These are phyloP conservation scores for Suillus brevipes DNA, from an alignment of 768 basidiomycete genomes.

Conservation along the genomic window DNA sequence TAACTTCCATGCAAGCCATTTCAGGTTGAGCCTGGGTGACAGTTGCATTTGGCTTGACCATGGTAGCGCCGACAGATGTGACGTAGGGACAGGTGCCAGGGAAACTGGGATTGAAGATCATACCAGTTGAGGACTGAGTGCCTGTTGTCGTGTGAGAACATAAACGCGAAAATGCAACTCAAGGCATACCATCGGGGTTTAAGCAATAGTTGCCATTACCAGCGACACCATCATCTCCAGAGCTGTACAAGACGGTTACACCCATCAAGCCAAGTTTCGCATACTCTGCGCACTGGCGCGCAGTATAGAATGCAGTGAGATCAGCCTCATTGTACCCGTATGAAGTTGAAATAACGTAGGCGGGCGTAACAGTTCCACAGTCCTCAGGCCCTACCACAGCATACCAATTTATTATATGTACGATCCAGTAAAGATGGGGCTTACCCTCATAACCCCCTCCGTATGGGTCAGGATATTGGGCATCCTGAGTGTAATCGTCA, in stretches of 20 bases:
- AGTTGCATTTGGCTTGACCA: slow-evolving; percentile 36
- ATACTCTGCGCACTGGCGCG: slow-evolving; percentile 47
- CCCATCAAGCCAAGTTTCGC: slow-evolving; percentile 44
- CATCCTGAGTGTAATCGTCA: slow-evolving; percentile 40
- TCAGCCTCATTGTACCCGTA: slow-evolving; percentile 42
- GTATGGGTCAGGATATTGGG: slow-evolving; percentile 34
- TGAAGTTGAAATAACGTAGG: slow-evolving; percentile 46
- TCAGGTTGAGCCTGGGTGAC: slow-evolving; percentile 29
- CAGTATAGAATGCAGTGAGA: slow-evolving; percentile 36
- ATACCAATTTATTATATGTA: background rate
- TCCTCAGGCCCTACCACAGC: slow-evolving; percentile 17
- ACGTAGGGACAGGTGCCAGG: slow-evolving; percentile 45
- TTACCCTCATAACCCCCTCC: slow-evolving; percentile 25
- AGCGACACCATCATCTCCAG: slow-evolving; percentile 35
- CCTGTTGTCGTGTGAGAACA: slow-evolving; percentile 10
- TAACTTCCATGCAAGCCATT: slow-evolving; percentile 30
- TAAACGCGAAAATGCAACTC: background rate
- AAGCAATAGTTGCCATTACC: slow-evolving; percentile 34
- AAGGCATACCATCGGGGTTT: slow-evolving; percentile 21
- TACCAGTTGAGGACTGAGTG: slow-evolving; percentile 46
- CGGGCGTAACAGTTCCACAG: slow-evolving; percentile 41
- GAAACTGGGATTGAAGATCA: slow-evolving; percentile 54
- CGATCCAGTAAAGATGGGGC: background rate
- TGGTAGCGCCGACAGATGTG: slow-evolving; percentile 50
- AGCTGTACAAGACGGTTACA: slow-evolving; percentile 35